Base-by-base conservation (phyloP, 805 yeast genomes). In the Kodamaea neixiangensis region DNA sequence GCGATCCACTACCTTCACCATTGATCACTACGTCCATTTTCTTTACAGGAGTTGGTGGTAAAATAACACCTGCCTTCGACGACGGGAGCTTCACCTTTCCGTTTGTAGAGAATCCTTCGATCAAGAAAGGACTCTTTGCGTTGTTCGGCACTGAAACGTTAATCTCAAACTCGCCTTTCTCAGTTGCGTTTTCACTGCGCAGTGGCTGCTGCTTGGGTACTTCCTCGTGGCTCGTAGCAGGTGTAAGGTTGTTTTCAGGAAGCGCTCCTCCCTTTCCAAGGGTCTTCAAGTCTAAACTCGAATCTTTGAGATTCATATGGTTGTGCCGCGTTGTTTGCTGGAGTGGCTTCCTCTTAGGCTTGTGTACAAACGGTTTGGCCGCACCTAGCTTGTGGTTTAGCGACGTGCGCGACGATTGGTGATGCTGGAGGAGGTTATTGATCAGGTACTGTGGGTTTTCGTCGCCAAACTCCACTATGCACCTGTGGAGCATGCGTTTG, bases 21-120 rank as follows among this genome's bases (percentile, higher is more conserved):
- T 48, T 57, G 38, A 66, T 51, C 11, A 55, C 59, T 53, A 61
- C 62, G 33, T 80, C 85, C 77, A 83, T 77, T 54, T 80, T 83
- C 61, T 79, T 85, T 7, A 81, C 82, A 0, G 89, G 92, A 0
- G 91, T 85, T 2, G 85, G 81, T 2, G 92, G 90, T 5, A 82
- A 66, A 11, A 87, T 74, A 31, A 60, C 55, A 57, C 65, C 43
- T 56, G 77, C 66, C 59, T 73, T 58, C 61, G 83, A 61, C 54
- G 77, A 62, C 35, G 83, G 89, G 62, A 85, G 59, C 66, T 72
- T 74, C 44, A 81, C 63, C 46, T 71, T 66, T 14, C 85, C 85
- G 55, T 72, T 78, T 17, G 77, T 70, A 2, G 79, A 66, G 58
- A 80, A 80, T 1, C 84, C 85, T 7, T 48, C 47, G 2, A 37